phyloP scores from a whole-genome alignment of 179 eudicot genomes.

The Beta lomatogona region DNA sequence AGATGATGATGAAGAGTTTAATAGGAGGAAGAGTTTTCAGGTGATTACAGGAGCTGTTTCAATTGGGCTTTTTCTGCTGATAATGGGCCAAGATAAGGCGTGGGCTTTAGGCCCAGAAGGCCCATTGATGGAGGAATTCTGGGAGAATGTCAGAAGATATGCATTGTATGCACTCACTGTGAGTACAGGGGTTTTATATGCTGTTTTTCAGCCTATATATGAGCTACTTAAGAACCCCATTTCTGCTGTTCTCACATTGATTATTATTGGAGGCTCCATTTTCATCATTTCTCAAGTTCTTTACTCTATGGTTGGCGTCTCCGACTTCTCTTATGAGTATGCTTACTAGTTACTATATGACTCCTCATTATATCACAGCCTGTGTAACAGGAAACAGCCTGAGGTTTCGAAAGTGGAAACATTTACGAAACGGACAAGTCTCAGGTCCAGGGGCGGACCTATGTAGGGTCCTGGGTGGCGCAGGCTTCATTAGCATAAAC shows the following conservation, averaged over 20 bases:
- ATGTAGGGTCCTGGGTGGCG: no score
- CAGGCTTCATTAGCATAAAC: no score
- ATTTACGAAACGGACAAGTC: no score
- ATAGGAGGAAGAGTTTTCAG: background rate
- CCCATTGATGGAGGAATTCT: constrained; percentile 86
- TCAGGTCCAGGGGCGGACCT: no score
- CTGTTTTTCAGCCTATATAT: constrained; percentile 62
- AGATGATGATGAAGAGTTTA: background rate
- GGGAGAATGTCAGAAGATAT: constrained; percentile 98
- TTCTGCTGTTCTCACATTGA: constrained; percentile 64
- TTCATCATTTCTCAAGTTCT: constrained; percentile 76
- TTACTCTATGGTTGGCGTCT: constrained; percentile 84
- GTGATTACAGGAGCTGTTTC: constrained; percentile 47
- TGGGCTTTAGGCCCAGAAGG: constrained; percentile 90
- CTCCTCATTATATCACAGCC: no score
- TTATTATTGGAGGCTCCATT: constrained; percentile 65
- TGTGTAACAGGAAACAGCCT: no score
- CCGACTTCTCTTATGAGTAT: constrained; percentile 74
- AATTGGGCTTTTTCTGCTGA: constrained; percentile 45
- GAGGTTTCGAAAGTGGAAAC: no score
- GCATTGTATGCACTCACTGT: constrained; percentile 76
- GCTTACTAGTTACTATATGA: constrained; percentile 38
- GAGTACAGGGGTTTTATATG: constrained; percentile 71
- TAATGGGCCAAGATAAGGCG: constrained; percentile 62
- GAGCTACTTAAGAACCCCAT: constrained; percentile 88